phyloP scores from a whole-genome alignment of 768 basidiomycete species.

The Gymnopilus junonius region DNA sequence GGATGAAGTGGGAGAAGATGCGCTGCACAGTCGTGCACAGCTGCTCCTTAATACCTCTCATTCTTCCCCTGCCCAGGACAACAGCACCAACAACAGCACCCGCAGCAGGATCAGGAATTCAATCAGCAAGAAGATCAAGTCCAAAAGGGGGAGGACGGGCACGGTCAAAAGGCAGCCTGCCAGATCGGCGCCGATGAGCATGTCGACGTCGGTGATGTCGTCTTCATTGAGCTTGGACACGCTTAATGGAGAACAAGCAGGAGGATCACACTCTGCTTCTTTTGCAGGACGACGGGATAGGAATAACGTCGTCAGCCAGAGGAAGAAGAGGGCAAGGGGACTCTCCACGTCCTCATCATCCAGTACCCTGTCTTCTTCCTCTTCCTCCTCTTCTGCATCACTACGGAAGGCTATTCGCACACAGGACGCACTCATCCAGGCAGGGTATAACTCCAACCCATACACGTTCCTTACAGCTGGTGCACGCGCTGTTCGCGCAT shows the following conservation, averaged over 20 bases:
- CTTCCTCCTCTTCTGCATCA: background rate
- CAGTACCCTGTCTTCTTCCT: background rate
- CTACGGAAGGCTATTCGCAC: too few relatives aligned
- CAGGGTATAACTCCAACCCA: constrained; percentile 45
- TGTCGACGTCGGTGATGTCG: constrained; percentile 14
- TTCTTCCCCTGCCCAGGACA: constrained; percentile 13
- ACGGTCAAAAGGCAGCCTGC: background rate
- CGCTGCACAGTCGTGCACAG: constrained; percentile 41
- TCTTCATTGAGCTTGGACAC: constrained; percentile 33
- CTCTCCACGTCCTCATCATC: background rate
- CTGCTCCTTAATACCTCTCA: constrained; percentile 30
- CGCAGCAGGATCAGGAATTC: too few relatives aligned
- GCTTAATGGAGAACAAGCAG: constrained; percentile 13
- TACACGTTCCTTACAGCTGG: constrained; percentile 85
- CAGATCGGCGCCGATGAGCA: background rate
- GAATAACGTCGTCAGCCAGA: background rate
- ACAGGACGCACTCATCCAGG: background rate
- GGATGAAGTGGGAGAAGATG: constrained; percentile 14
- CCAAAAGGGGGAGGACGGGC: background rate
- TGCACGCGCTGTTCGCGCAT: constrained; percentile 82
- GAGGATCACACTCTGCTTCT: too few relatives aligned
- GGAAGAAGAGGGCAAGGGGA: background rate
- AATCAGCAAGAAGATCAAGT: too few relatives aligned
- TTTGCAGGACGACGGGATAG: background rate
- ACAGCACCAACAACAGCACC: constrained; percentile 13